A percentile compares a stretch with the other conserved stretches of the same genome.
Conservation (phyloP, 257 asterid species). For the Solanum habrochaites region DNA sequence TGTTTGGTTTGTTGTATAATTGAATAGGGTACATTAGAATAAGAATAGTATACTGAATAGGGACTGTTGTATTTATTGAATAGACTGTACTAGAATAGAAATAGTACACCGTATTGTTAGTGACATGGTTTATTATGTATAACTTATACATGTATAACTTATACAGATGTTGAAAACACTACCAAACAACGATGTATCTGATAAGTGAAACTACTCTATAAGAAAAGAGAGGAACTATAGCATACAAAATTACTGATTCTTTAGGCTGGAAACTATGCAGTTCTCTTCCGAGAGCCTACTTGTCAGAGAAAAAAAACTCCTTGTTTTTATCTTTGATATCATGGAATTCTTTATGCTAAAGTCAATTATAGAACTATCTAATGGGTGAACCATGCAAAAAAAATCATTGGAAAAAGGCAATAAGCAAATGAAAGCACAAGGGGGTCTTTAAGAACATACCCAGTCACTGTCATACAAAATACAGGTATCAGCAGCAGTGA, state of each 20-base stretch:
- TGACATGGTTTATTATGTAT: not conserved
- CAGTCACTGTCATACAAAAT: conserved; percentile 95
- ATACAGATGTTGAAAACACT: not conserved
- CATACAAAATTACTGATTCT: not conserved
- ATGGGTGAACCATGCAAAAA: not conserved
- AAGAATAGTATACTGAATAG: not conserved
- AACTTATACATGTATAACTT: not conserved
- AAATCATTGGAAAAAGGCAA: not conserved
- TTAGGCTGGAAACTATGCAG: not conserved
- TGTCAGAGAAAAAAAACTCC: not conserved
- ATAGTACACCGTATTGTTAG: not conserved
- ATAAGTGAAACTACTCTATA: not conserved
- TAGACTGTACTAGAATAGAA: not conserved
- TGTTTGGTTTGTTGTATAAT: not conserved
- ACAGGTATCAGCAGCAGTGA: conserved; percentile 98
- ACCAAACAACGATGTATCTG: not conserved
- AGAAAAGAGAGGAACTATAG: not conserved
- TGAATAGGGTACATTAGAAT: not conserved
- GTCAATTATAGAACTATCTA: not conserved
- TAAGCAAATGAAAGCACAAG: not conserved
- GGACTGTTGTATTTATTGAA: not conserved
- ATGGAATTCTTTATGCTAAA: not conserved
- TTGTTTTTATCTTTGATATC: not conserved
- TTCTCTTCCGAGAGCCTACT: not conserved
- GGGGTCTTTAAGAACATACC: conserved; percentile 36